Conservation (phyloP, 495 filamentous ascomycete species). For the Glarea lozoyensis region DNA sequence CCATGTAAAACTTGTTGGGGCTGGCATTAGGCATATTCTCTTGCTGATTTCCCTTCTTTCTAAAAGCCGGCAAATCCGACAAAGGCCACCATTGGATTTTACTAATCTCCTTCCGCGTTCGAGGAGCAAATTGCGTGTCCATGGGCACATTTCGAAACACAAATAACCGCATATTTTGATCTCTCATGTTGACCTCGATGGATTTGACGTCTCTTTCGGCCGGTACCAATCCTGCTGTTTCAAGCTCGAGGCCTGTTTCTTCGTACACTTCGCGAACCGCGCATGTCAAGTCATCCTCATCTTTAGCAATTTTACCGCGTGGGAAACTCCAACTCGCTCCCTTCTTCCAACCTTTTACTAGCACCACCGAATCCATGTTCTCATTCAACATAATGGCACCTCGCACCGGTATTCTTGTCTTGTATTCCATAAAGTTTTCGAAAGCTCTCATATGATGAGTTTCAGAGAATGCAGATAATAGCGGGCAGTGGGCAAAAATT, state of each 20-base stretch:
- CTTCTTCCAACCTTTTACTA: constrained; percentile 98
- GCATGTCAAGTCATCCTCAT: constrained; percentile 86
- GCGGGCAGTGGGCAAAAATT: constrained; percentile 88
- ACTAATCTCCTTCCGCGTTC: constrained; percentile 93
- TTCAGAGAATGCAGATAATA: constrained; percentile 69
- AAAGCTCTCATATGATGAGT: constrained; percentile 74
- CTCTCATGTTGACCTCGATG: constrained; percentile 80
- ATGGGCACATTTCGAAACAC: constrained; percentile 81
- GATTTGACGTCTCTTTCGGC: constrained; percentile 60
- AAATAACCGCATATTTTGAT: constrained; percentile 86
- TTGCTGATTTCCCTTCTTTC: constrained; percentile 47
- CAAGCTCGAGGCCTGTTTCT: constrained; percentile 86
- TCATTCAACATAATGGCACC: constrained; percentile 89
- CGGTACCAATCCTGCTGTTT: constrained; percentile 60
- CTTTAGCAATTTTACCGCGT: constrained; percentile 92
- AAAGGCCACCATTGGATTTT: constrained; percentile 89
- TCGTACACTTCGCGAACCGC: constrained; percentile 91
- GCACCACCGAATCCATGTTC: constrained; percentile 79
- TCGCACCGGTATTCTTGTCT: constrained; percentile 84
- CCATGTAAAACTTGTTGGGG: constrained; percentile 89
- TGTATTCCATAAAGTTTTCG: constrained; percentile 85
- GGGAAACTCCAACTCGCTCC: constrained; percentile 95
- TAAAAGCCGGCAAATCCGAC: constrained; percentile 76
- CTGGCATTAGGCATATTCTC: constrained; percentile 46
- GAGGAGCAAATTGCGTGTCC: constrained; percentile 78